Percentiles rank a stretch among this genome's conserved stretches.
phyloP scores from a whole-genome alignment of 495 filamentous ascomycete species.

The Saxispiralis lemnorum region DNA sequence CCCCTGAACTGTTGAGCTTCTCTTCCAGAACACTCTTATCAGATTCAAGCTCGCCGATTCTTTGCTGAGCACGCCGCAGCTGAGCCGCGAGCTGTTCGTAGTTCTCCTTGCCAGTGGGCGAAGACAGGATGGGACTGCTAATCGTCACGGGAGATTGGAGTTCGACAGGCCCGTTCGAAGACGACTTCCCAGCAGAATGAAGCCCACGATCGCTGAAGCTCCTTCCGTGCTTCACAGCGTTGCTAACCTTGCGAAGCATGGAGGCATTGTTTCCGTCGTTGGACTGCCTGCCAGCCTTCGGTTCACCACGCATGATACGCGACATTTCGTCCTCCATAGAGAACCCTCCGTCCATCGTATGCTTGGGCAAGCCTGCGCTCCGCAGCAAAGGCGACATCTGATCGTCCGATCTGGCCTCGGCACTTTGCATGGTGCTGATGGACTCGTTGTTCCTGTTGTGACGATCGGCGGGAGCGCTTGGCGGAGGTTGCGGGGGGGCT shows the following conservation, averaged over 20 bases:
- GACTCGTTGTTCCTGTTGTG: slow-evolving; percentile 36
- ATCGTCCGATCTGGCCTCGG: slow-evolving; percentile 13
- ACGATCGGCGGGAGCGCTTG: slow-evolving; percentile 15
- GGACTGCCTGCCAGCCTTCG: slow-evolving; percentile 23
- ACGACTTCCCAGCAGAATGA: slow-evolving; percentile 39
- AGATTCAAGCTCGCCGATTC: slow-evolving; percentile 65
- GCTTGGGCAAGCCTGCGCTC: slow-evolving; percentile 45
- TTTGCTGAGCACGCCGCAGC: slow-evolving; percentile 61
- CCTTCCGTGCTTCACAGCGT: slow-evolving; percentile 81
- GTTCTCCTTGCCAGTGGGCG: slow-evolving; percentile 53
- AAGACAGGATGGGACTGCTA: slow-evolving; percentile 51
- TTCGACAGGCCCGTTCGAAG: slow-evolving; percentile 35
- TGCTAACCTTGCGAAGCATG: slow-evolving; percentile 74
- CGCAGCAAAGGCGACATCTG: slow-evolving; percentile 8
- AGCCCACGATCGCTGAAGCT: slow-evolving; percentile 61
- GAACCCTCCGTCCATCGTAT: slow-evolving; percentile 58
- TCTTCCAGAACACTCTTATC: slow-evolving; percentile 33
- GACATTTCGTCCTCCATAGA: slow-evolving; percentile 84
- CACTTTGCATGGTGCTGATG: slow-evolving; percentile 30
- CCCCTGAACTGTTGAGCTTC: slow-evolving; percentile 47
- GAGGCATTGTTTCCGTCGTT: slow-evolving; percentile 38
- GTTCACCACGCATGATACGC: slow-evolving; percentile 51
- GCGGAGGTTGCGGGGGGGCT: slow-evolving; percentile 42
- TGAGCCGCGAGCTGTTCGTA: slow-evolving; percentile 55
- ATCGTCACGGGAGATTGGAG: slow-evolving; percentile 56